Percentiles rank a stretch among this genome's conserved stretches.
These are phyloP conservation scores for Triangularia verruculosa DNA, from an alignment of 2,329 filamentous ascomycete species.

Conservation along the genomic window DNA sequence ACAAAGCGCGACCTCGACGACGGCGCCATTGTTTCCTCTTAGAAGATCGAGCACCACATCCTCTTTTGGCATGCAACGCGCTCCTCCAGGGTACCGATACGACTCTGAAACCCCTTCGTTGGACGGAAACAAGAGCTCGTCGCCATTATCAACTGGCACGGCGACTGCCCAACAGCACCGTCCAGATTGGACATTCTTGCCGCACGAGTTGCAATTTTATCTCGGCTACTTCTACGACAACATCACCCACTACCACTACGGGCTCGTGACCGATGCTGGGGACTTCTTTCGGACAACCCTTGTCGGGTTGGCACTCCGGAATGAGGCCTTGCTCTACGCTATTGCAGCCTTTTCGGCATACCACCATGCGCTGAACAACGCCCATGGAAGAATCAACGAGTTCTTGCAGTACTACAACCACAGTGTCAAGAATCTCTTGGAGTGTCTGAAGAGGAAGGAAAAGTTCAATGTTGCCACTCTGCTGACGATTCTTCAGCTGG, in stretches of 20 bases:
- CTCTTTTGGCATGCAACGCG: constrained; percentile 36
- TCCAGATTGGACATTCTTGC: constrained; percentile 56
- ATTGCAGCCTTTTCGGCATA: constrained; percentile 87
- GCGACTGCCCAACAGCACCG: constrained; percentile 36
- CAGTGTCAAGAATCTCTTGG: constrained; percentile 74
- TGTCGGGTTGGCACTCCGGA: constrained; percentile 65
- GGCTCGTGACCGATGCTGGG: constrained; percentile 66
- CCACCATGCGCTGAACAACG: constrained; percentile 69
- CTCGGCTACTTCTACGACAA: constrained; percentile 75
- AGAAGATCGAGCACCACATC: constrained; percentile 41
- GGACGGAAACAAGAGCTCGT: constrained; percentile 50
- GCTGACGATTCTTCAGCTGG: constrained; percentile 84
- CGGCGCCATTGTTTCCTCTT: constrained; percentile 27
- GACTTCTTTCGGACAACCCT: constrained; percentile 73
- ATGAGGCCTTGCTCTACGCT: constrained; percentile 81
- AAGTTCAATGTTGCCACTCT: constrained; percentile 71
- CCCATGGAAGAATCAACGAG: constrained; percentile 69
- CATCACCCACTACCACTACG: constrained; percentile 80
- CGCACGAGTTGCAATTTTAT: constrained; percentile 72
- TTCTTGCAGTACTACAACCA: constrained; percentile 90
- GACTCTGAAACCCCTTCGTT: constrained; percentile 54
- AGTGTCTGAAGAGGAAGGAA: constrained; percentile 67
- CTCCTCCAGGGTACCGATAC: constrained; percentile 38
- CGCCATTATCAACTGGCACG: constrained; percentile 49
- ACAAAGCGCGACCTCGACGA: constrained; percentile 25